Percentiles rank a stretch among this genome's conserved stretches.
Evolutionary conservation across 495 filamentous ascomycete genomes (phyloP).

Genomic region (Lindgomyces ingoldianus): DNA sequence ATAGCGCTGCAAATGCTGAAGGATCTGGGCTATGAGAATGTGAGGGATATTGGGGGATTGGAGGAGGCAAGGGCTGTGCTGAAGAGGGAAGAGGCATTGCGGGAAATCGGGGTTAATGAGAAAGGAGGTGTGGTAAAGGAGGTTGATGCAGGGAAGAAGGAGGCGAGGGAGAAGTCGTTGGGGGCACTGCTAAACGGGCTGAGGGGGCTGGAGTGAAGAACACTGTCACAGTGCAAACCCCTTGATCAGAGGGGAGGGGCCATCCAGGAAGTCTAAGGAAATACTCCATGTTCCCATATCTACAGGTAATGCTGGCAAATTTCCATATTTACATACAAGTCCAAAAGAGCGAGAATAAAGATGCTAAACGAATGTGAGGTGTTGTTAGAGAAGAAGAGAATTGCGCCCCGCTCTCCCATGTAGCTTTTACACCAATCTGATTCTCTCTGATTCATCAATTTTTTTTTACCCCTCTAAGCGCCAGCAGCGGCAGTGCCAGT

Average conservation of each 20-base stretch:
- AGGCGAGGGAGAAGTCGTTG: neutral
- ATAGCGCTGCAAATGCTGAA: slow-evolving; percentile 28
- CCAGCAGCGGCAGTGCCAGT: neutral
- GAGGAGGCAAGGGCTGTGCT: slow-evolving; percentile 23
- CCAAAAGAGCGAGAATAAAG: neutral
- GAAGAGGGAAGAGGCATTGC: slow-evolving; percentile 7
- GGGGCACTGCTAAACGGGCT: neutral
- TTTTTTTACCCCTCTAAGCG: neutral
- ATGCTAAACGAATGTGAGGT: neutral
- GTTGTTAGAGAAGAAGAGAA: neutral
- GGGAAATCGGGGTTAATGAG: neutral
- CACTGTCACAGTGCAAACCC: neutral
- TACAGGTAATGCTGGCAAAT: neutral
- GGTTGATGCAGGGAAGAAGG: neutral
- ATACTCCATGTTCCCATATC: neutral
- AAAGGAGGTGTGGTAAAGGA: neutral
- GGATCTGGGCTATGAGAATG: slow-evolving; percentile 16
- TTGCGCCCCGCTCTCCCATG: neutral
- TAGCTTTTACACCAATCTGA: neutral
- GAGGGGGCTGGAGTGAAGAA: neutral
- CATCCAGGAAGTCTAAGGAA: neutral
- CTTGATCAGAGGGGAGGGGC: neutral
- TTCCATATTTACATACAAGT: neutral
- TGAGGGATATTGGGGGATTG: slow-evolving; percentile 31
- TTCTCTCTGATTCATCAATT: neutral